Evolutionary conservation across 2,329 filamentous ascomycete genomes (phyloP), one percentile per base, ranked within the genome.

Genomic region (Emergomyces orientalis): DNA sequence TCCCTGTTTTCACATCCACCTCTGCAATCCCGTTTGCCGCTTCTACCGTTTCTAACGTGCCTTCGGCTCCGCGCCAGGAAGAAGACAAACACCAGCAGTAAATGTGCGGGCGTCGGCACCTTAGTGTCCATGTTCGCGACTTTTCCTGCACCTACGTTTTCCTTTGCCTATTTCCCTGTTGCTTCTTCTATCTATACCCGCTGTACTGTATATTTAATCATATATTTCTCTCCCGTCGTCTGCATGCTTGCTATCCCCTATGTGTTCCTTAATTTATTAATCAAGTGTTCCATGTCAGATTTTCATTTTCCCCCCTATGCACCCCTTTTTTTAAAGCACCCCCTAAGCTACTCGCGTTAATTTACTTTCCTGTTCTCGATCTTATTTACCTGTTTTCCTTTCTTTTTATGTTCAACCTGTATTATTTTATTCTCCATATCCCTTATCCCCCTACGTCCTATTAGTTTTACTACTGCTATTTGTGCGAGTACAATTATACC

Each of bases 1-100:
- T 84, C 34, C 81, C 82, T 1, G 72, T 80, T 0, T 82, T 83
- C 63, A 79, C 78, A 22, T 75, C 81, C 0, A 78, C 68, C 49
- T 75, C 75, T 3, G 70, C 72, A 3, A 80, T 80, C 63, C 76
- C 75, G 6, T 80, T 80, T 70, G 74, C 73, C 1, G 54, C 68
- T 32, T 17, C 49, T 47, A 13, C 49, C 37, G 39, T 27, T 57
- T 58, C 49, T 32, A 43, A 25, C 27, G 17, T 19, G 30, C 30
- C 41, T 47, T 17, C 41, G 4, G 27, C 14, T 34, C 27, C 41
- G 13, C 51, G n/a, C 34, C 22, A 34, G 49, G 52, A 55, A 30
- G 52, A 55, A 30, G 22, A 62, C 7, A 7, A 37, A 41, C 41
- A 2, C 14, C 11, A 7, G 43, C 25, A 43, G 39, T 32, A 34